Conservation (phyloP, 768 basidiomycete species). For the Amylocystis lapponica region DNA sequence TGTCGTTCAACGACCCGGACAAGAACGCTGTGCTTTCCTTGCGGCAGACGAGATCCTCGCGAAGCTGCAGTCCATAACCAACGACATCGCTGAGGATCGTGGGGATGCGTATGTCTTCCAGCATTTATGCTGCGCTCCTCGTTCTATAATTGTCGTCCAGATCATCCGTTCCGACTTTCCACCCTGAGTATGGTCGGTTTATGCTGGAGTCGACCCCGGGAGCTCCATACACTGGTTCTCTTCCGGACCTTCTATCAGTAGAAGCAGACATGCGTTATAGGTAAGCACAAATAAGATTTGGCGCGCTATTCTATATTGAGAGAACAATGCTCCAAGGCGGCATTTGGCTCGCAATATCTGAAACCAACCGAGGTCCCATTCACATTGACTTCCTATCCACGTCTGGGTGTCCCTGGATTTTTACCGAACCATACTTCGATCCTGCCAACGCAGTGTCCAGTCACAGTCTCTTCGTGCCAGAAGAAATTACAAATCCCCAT, state of each 20-base stretch:
- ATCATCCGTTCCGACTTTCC: conserved; percentile 80
- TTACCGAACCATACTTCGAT: conserved; percentile 85
- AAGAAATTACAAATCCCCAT: conserved; percentile 96
- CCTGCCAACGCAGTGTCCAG: conserved; percentile 77
- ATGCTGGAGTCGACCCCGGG: conserved; percentile 99
- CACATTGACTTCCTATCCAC: conserved; percentile 93
- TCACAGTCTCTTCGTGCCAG: conserved; percentile 89
- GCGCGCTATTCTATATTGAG: not conserved
- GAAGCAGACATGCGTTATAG: conserved; percentile 94
- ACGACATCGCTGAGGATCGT: conserved; percentile 55
- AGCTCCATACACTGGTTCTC: conserved; percentile 84
- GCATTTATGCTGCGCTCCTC: conserved; percentile 1
- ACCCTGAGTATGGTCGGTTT: conserved; percentile 97
- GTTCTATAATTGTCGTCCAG: conserved; percentile 30
- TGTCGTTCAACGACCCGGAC: conserved; percentile 70
- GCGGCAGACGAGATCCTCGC: conserved; percentile 93
- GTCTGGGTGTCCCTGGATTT: conserved; percentile 85
- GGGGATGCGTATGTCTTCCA: conserved; percentile 48
- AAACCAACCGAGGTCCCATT: conserved; percentile 83
- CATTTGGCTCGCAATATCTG: conserved; percentile 79
- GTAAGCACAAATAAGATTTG: conserved; percentile 34
- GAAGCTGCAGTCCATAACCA: conserved; percentile 64
- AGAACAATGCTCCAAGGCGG: conserved; percentile 45
- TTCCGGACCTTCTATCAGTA: conserved; percentile 82
- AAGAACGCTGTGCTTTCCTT: conserved; percentile 87